These are phyloP conservation scores for Plasmodium knowlesi DNA, from an alignment of 169 alveolate genomes.

Conservation along the genomic window DNA sequence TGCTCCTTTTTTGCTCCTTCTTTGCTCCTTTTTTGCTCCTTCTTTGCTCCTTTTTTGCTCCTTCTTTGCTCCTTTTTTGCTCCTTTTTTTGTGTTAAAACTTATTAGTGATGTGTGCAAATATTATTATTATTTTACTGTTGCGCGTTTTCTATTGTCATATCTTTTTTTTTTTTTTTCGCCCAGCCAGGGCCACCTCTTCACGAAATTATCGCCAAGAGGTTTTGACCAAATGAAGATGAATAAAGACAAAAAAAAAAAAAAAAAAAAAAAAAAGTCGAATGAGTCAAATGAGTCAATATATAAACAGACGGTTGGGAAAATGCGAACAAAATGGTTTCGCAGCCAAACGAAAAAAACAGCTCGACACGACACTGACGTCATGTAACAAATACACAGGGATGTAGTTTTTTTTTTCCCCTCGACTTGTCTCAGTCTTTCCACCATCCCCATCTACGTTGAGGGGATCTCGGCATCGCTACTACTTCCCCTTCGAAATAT, in stretches of 20 bases:
- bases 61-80: slow-evolving; percentile 27
- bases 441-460: not conserved
- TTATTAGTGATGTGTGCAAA: not conserved
- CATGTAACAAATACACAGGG: not conserved
- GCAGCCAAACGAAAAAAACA: not conserved
- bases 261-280: not conserved
- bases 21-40: not conserved
- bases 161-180: not conserved
- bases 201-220: not conserved
- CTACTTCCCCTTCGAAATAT: slow-evolving; percentile 1
- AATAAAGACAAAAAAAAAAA: no score
- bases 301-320: not conserved
- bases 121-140: not conserved
- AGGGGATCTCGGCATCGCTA: not conserved
- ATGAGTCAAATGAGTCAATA: not conserved
- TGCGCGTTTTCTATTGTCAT: not conserved
- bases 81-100: not conserved
- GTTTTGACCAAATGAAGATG: not conserved
- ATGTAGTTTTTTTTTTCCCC: not conserved
- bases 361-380: not conserved
- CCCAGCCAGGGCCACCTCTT: not conserved
- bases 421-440: not conserved
- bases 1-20: not conserved
- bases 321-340: not conserved
- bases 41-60: not conserved